Conservation (phyloP, 140 eudicot genomes). For the Cichorium intybus region DNA sequence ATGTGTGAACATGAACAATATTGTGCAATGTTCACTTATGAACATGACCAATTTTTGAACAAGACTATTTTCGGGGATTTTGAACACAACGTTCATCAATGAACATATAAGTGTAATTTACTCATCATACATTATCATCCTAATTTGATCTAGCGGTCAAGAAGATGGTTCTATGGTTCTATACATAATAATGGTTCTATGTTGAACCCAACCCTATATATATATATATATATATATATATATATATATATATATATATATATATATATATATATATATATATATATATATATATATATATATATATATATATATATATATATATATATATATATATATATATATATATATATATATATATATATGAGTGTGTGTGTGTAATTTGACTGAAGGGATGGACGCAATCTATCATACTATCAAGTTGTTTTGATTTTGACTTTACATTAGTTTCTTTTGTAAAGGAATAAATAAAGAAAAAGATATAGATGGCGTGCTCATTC, state of each 20-base stretch:
- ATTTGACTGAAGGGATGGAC: neutral
- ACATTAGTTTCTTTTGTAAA: neutral
- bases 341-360: slow-evolving; percentile 12
- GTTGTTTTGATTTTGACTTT: neutral
- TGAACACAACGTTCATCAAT: too few relatives aligned
- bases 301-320: slow-evolving; percentile 2
- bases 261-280: neutral
- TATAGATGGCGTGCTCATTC: slow-evolving; percentile 35
- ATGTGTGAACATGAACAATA: too few relatives aligned
- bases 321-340: neutral
- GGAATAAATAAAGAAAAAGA: neutral
- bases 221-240: slow-evolving; percentile 12
- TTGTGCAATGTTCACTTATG: too few relatives aligned
- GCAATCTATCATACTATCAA: neutral
- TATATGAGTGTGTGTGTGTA: too few relatives aligned
- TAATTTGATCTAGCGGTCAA: too few relatives aligned
- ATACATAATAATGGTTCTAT: too few relatives aligned
- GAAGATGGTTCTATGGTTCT: too few relatives aligned
- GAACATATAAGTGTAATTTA: too few relatives aligned
- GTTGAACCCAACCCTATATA: too few relatives aligned
- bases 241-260: slow-evolving; percentile 2
- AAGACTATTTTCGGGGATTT: too few relatives aligned
- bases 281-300: slow-evolving; percentile 12
- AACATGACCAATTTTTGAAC: too few relatives aligned
- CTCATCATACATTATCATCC: too few relatives aligned